Percentiles rank a stretch among this genome's conserved stretches.
These are phyloP conservation scores for Botryotinia convoluta DNA, from an alignment of 2,329 filamentous ascomycete species.

Conservation along the genomic window DNA sequence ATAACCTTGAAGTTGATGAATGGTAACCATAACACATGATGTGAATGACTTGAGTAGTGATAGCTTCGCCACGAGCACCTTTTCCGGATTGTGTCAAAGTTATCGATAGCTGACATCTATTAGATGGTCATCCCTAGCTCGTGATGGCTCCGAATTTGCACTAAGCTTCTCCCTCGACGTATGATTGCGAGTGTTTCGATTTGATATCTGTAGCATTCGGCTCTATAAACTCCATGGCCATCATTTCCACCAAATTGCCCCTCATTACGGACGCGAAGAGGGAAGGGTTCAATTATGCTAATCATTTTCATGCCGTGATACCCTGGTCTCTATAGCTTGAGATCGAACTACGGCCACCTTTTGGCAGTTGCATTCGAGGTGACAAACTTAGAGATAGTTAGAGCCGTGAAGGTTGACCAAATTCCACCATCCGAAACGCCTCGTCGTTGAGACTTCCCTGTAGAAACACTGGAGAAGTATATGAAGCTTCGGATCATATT, in stretches of 20 bases:
- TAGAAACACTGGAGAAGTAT: conserved; percentile 17
- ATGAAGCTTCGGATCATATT: conserved; percentile 13
- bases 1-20: conserved; percentile 13
- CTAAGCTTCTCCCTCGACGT: conserved; percentile 3
- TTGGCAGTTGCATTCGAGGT: conserved; percentile 2
- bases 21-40: conserved; percentile 4
- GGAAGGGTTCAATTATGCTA: conserved; percentile 1
- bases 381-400: conserved; percentile 5
- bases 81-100: conserved; percentile 3
- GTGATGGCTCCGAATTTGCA: conserved; percentile 9
- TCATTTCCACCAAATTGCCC: conserved; percentile 6
- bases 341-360: conserved; percentile 16
- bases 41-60: conserved; percentile 8
- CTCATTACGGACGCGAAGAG: conserved; percentile 4
- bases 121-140: conserved; percentile 13
- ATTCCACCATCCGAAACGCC: conserved; percentile 8
- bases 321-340: conserved; percentile 10
- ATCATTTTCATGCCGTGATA: conserved; percentile 17
- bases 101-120: conserved; percentile 10
- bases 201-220: conserved; percentile 11
- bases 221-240: not conserved
- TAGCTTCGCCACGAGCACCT: conserved; percentile 11
- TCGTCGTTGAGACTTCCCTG: conserved; percentile 11
- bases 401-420: conserved; percentile 5
- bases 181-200: conserved; percentile 16